phyloP scores from a whole-genome alignment of 2,329 filamentous ascomycete genomes.

The Aspergillus calidoustus region DNA sequence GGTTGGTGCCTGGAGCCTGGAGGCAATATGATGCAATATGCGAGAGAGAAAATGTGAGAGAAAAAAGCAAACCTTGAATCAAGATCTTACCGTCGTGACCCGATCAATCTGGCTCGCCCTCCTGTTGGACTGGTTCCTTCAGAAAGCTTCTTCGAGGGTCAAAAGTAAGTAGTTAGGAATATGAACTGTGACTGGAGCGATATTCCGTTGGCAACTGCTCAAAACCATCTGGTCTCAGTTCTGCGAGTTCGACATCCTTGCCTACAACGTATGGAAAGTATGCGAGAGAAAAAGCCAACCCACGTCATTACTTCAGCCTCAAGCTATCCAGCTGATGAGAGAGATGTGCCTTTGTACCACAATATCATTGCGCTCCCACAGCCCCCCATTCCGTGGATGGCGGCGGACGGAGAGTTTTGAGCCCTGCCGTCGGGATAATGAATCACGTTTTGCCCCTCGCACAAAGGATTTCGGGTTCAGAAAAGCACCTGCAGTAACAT shows the following conservation, averaged over 20 bases:
- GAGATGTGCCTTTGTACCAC: conserved; percentile 15
- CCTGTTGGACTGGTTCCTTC: not conserved
- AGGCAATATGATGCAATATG: not conserved
- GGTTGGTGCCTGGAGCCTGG: not conserved
- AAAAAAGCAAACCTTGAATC: not conserved
- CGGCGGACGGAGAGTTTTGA: conserved; percentile 5
- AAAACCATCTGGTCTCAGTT: not conserved
- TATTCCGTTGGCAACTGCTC: not conserved
- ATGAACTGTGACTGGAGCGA: not conserved
- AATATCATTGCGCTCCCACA: conserved; percentile 4
- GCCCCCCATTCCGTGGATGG: conserved; percentile 7
- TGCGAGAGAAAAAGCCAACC: not conserved
- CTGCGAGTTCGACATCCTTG: not conserved
- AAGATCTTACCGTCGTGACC: not conserved
- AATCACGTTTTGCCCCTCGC: conserved; percentile 1
- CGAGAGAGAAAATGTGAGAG: not conserved
- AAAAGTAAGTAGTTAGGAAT: not conserved
- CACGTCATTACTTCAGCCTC: conserved; percentile 16
- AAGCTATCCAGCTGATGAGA: conserved; percentile 12
- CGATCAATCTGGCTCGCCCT: not conserved
- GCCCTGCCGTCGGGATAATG: conserved; percentile 4
- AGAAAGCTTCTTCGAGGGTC: not conserved
- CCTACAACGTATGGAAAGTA: not conserved
- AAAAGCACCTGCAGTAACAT: not conserved
- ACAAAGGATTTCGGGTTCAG: not conserved